Conservation (phyloP, 495 filamentous ascomycete genomes). For the Neurospora sublineolata region DNA sequence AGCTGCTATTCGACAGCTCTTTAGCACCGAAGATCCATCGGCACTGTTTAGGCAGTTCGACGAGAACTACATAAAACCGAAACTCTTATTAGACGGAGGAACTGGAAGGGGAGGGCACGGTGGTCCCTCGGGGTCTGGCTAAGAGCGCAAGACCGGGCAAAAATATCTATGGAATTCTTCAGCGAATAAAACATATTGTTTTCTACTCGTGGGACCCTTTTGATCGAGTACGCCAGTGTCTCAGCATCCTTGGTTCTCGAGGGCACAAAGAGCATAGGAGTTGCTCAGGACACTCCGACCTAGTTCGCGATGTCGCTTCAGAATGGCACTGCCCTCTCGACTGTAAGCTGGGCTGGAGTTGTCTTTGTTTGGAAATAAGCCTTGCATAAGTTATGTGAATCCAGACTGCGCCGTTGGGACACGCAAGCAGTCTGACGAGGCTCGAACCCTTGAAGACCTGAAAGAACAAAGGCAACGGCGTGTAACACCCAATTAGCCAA, state of each 20-base stretch:
- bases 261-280: neutral
- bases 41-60: conserved; percentile 88
- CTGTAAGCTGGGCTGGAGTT: neutral
- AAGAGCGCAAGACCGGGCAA: neutral
- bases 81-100: conserved; percentile 63
- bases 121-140: conserved; percentile 2
- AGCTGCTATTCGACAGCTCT: conserved; percentile 53
- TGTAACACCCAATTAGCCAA: neutral
- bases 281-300: neutral
- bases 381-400: neutral
- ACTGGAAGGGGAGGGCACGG: conserved; percentile 18
- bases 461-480: neutral
- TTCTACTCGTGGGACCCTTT: neutral
- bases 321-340: neutral
- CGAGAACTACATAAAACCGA: conserved; percentile 94
- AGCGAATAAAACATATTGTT: neutral
- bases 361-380: neutral
- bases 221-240: neutral
- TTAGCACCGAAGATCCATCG: conserved; percentile 73
- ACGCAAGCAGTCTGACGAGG: neutral
- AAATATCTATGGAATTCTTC: neutral
- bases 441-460: neutral
- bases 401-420: neutral
- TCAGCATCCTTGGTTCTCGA: neutral
- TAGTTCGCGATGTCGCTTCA: neutral